Evolutionary conservation across 495 filamentous ascomycete genomes (phyloP), one percentile per base, ranked within the genome.

Genomic region (Penicillium crystallinum): DNA sequence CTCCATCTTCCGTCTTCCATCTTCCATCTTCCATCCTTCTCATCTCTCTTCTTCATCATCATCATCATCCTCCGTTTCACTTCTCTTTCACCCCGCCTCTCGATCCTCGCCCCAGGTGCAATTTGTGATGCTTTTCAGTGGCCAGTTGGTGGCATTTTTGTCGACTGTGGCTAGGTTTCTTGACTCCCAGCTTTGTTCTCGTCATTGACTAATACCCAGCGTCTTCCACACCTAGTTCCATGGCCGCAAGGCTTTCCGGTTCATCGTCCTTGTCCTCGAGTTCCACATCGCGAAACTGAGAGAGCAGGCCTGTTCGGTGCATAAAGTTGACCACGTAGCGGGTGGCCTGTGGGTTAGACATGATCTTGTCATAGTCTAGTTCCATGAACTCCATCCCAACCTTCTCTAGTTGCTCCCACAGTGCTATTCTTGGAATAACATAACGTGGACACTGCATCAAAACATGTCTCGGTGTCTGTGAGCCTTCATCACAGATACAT

Each of bases 281-380:
- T 9, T 2, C 19, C 3, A 41, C 22, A 3, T 22, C 10, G 14
- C 25, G 38, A n/a, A 41, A 41, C 11, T 41, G 38, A 2, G 12
- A 11, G 22, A 41, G 38, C 19, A 25, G 38, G 25, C 38, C 38
- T 23, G 19, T 41, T n/a, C 11, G 38, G 38, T 41, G 38, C 38
- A 41, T 23, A 21, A 41, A 41, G 19, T 41, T 41, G 38, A n/a
- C 38, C 38, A 41, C 38, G 38, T 41, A 41, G 38, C 38, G 38
- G 38, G 38, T 23, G 38, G 38, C 37, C 37, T 40, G 37, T 18
- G 37, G 37, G 18, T 40, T 23, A 1, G 17, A 21, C 2, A 40
- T 8, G 17, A 40, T 19, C 21, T 39, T 18, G 36, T 39, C 36
- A 14, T 39, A 39, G 12, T 39, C 36, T n/a, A n/a, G n/a, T n/a